Percentiles rank a stretch among this genome's conserved stretches.
Evolutionary conservation across 306 rosid species (phyloP).

Genomic region (Prunus davidiana): DNA sequence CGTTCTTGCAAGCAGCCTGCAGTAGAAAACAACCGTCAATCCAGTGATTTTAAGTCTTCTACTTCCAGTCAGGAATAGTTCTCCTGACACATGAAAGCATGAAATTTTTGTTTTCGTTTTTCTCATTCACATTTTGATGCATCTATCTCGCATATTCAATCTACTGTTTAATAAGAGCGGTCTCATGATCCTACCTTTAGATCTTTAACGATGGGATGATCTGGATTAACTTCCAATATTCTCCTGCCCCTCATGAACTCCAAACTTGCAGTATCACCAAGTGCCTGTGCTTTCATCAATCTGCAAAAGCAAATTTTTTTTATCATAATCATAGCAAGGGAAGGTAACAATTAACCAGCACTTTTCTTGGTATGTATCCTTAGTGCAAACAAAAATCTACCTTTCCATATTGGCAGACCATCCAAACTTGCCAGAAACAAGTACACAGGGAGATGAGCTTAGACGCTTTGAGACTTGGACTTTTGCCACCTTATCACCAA

Average conservation of each 20-base stretch:
- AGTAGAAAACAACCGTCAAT: constrained; percentile 9
- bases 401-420: constrained; percentile 99
- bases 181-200: constrained; percentile 58
- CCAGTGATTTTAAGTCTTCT: not conserved
- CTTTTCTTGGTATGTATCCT: not conserved
- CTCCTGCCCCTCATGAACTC: constrained; percentile 99
- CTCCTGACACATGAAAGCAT: not conserved
- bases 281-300: constrained; percentile 99
- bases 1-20: constrained; percentile 96
- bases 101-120: not conserved
- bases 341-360: not conserved
- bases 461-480: constrained; percentile 93
- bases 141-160: not conserved
- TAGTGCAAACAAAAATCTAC: constrained; percentile 31
- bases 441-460: constrained; percentile 99
- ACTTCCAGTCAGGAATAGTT: not conserved
- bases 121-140: not conserved
- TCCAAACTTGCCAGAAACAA: constrained; percentile 98
- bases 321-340: not conserved
- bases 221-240: constrained; percentile 93
- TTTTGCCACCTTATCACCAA: constrained; percentile 91
- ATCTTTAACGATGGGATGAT: constrained; percentile 88
- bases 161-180: not conserved
- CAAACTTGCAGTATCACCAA: constrained; percentile 87
- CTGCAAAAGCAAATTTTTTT: constrained; percentile 34